Evolutionary conservation across 768 basidiomycete genomes (phyloP), one percentile per base, ranked within the genome.

Genomic region (Tubosaeta brunneosetosa): DNA sequence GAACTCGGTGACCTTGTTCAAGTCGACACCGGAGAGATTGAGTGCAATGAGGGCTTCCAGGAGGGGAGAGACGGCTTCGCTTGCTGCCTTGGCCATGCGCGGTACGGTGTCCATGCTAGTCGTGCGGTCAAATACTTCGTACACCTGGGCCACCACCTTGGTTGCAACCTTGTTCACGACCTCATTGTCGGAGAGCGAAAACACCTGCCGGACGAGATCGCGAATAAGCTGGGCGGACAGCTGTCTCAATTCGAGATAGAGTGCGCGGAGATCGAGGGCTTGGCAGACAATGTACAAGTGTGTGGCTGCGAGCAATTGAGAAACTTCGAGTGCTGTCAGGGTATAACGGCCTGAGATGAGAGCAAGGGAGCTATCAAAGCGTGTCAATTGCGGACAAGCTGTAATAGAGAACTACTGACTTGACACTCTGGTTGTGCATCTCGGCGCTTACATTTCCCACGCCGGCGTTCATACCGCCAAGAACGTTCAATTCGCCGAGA

Each of bases 341-440:
- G 91, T 91, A 26, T 85, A 85, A 36, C 91, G 84, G 22, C 82
- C 89, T 16, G 90, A 91, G 49, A 93, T 83, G 57, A 94, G 73
- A 0, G 91, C 91, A 50, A 94, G 75, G 6, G 90, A 92, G 67
- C 88, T 90, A 31, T 29, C 27, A 32, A n/a, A 38, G 5, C 14
- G 16, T 16, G 31, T 52, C 51, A 46, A 25, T 17, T 16, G 12
- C 19, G 33, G 22, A 1, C 16, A 8, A 4, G 12, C 19, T 4
- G 10, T 9, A 32, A 25, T 25, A 10, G 10, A 26, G 2, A 19
- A 14, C 9, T 0, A 74, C 86, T 55, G 57, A 90, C 88, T 94
- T 94, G 68, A 94, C 81, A 41, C 91, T 87, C 68, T 94, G 91
- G 60, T 94, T 94, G 64, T 91, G 88, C 87, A 92, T 90, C 71